phyloP scores from a whole-genome alignment of 352 stramenopile genomes.

The Phytophthora pluvialis region DNA sequence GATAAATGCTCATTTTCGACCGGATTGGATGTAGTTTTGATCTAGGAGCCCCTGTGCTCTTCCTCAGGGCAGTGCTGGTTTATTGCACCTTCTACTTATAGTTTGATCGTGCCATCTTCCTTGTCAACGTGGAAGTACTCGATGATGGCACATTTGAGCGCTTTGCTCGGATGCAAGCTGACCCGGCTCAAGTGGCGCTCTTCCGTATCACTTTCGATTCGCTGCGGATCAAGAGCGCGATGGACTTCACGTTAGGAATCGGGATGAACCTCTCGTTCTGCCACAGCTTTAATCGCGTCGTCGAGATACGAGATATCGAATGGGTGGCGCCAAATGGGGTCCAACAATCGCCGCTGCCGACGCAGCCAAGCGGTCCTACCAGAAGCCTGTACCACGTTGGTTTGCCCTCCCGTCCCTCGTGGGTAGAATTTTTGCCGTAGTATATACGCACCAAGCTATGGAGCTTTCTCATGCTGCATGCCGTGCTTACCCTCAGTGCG shows the following conservation, averaged over 20 bases:
- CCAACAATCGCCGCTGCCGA: conserved; percentile 3
- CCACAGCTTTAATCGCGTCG: conserved; percentile 36
- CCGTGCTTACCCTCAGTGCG: no score
- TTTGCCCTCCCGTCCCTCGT: conserved; percentile 21
- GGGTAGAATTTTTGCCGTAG: no score
- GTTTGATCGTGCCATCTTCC: conserved; percentile 34
- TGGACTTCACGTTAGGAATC: conserved; percentile 36
- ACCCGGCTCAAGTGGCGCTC: conserved; percentile 33
- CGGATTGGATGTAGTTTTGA: conserved; percentile 32
- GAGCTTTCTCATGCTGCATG: no score
- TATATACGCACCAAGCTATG: conserved; percentile 20
- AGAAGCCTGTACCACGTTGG: conserved; percentile 16
- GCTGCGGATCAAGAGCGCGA: conserved; percentile 29
- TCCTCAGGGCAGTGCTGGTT: conserved; percentile 27
- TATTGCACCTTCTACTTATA: conserved; percentile 32
- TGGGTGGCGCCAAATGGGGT: not conserved
- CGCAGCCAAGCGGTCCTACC: conserved; percentile 7
- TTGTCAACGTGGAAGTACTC: conserved; percentile 24
- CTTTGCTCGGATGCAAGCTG: conserved; percentile 30
- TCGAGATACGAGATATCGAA: conserved; percentile 19
- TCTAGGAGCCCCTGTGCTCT: conserved; percentile 36
- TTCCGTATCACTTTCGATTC: conserved; percentile 38
- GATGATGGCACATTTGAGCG: conserved; percentile 36
- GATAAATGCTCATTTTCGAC: no score
- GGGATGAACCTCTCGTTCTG: conserved; percentile 45